A percentile compares a stretch with the other conserved stretches of the same genome.
phyloP scores from a whole-genome alignment of 805 yeast genomes.

The Schwanniomyces occidentalis region DNA sequence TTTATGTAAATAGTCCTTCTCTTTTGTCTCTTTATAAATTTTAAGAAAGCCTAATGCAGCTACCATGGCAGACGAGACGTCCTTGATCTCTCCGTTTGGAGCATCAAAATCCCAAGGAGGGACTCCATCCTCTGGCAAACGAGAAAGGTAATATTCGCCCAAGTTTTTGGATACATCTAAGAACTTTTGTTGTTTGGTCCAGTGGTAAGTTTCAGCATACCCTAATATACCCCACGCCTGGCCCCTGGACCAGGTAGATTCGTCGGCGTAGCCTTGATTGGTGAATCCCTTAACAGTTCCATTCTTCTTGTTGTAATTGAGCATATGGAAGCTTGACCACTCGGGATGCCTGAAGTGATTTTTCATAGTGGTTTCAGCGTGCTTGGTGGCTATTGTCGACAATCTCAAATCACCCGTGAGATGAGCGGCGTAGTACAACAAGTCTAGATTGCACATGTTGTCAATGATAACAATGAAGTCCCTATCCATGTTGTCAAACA shows the following conservation, averaged over 20 bases:
- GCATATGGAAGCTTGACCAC: conserved; percentile 23
- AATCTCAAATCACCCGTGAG: conserved; percentile 23
- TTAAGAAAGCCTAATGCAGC: conserved; percentile 25
- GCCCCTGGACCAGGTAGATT: conserved; percentile 29
- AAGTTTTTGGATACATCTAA: conserved; percentile 22
- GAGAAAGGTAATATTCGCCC: conserved; percentile 20
- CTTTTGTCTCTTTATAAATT: conserved; percentile 16
- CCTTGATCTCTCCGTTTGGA: conserved; percentile 20
- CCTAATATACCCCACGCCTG: conserved; percentile 34
- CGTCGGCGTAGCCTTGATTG: conserved; percentile 27
- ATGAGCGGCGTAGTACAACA: conserved; percentile 25
- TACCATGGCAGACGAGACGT: conserved; percentile 28
- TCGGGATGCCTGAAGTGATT: conserved; percentile 21
- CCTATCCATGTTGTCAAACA: conserved; percentile 11
- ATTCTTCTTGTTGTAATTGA: conserved; percentile 19
- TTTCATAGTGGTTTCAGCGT: conserved; percentile 27
- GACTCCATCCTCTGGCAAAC: conserved; percentile 24
- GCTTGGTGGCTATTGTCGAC: conserved; percentile 26
- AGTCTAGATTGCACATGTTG: conserved; percentile 20
- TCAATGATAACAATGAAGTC: conserved; percentile 29
- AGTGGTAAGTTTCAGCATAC: conserved; percentile 21
- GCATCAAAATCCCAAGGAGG: conserved; percentile 28
- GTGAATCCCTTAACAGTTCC: conserved; percentile 24
- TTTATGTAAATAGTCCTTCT: conserved; percentile 12
- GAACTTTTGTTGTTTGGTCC: conserved; percentile 22